Percentiles rank a stretch among this genome's conserved stretches.
phyloP scores from a whole-genome alignment of 768 basidiomycete genomes.

The Lyophyllum decastes region DNA sequence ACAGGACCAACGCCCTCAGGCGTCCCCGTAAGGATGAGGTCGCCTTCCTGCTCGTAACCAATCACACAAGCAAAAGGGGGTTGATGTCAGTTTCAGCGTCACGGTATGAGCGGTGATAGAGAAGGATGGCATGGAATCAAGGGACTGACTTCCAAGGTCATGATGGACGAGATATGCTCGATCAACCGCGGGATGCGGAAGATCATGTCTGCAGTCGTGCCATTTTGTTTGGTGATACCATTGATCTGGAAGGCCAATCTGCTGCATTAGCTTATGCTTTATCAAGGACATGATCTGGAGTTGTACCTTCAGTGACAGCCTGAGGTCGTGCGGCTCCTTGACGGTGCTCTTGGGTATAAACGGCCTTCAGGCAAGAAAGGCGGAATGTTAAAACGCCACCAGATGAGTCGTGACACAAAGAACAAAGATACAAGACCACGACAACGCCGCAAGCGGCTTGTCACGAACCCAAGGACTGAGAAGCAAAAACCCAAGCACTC shows the following conservation, averaged over 20 bases:
- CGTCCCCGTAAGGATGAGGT: conserved; percentile 90
- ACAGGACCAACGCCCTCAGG: conserved; percentile 89
- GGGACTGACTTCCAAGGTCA: conserved; percentile 83
- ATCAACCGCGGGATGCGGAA: conserved; percentile 88
- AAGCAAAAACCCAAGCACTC: conserved; percentile 1
- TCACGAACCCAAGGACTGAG: conserved; percentile 2
- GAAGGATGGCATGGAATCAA: background rate
- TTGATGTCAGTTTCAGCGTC: background rate
- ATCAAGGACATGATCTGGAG: background rate
- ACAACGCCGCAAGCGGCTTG: background rate
- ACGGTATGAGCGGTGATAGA: background rate
- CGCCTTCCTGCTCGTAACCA: conserved; percentile 68
- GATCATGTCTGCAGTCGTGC: conserved; percentile 87
- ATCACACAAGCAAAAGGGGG: background rate
- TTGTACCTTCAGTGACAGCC: conserved; percentile 71
- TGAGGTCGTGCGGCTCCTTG: conserved; percentile 72
- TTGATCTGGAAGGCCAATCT: conserved; percentile 65
- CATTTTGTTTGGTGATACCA: conserved; percentile 79
- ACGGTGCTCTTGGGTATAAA: conserved; percentile 81
- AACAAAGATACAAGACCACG: background rate
- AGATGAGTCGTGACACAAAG: background rate
- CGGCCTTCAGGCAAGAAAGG: conserved; percentile 40
- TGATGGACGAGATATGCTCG: conserved; percentile 91
- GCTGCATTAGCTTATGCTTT: background rate
- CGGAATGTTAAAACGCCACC: background rate